phyloP scores from a whole-genome alignment of 129 eudicot species.

The carrot (Daucus carota) region DH1_v3.0 NC_030384.2:32894501-32895000 shows the following conservation, averaged over 20 bases:
- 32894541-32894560: background rate
- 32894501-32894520: background rate
- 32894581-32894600: background rate
- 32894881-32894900: too few species aligned
- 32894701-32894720: too few species aligned
- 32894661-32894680: background rate
- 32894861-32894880: background rate
- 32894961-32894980: too few species aligned
- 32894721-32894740: background rate
- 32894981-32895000: background rate
- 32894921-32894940: too few species aligned
- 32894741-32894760: background rate
- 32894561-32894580: background rate
- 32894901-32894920: too few species aligned
- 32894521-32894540: background rate
- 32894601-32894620: background rate
- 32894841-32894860: background rate
- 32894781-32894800: background rate
- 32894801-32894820: background rate
- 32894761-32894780: background rate
- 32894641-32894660: background rate
- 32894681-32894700: background rate
- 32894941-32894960: too few species aligned
- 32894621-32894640: background rate
- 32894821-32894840: background rate